Base-by-base conservation (phyloP, 2,329 filamentous ascomycete species). In the Penicillium sp. region DNA sequence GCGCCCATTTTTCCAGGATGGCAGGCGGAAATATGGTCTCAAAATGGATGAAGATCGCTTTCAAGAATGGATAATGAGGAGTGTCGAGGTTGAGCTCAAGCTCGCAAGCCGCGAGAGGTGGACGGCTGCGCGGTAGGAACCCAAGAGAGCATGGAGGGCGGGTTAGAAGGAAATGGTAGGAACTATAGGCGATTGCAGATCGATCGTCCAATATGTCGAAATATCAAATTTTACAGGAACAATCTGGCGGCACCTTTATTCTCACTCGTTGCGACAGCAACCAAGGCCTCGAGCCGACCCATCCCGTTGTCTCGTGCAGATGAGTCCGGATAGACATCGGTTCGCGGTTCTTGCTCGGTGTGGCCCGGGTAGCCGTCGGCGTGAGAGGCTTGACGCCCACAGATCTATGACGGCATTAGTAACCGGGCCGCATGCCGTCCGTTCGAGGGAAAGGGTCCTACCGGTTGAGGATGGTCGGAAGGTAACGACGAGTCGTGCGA, bases 221-320 rank as follows among this genome's bases (percentile, higher is more conserved):
- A 57, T 54, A 43, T 50, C 49, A 58, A 58, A 58, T 39, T 18
- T 68, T 66, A 74, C 58, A 70, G 55, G 54, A 71, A 75, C 47
- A 76, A 60, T 59, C 73, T 74, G 9, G 73, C 58, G 6, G 70
- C 60, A 19, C 70, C 69, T 60, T 77, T 76, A 54, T 79, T 77
- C 60, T 79, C 79, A 55, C 78, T 79, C 6, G 80, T 82, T 36
- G 80, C 80, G 54, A 81, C 79, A 24, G 80, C 80, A 41, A 82
- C 80, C 49, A 82, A 75, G 51, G 79, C 79, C 62, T 82, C 79
- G n/a, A 82, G 70, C 22, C 79, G 74, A 46, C 77, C 78, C 77
- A 82, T 78, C 27, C 76, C 77, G 39, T 69, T 68, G 35, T 74
- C 71, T 37, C 70, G 66, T 47, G 58, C 59, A 46, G 71, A 58